Percentiles rank a stretch among this genome's conserved stretches.
Evolutionary conservation across 1,284 basidiomycete genomes (phyloP).

Genomic region (Somion occarium): DNA sequence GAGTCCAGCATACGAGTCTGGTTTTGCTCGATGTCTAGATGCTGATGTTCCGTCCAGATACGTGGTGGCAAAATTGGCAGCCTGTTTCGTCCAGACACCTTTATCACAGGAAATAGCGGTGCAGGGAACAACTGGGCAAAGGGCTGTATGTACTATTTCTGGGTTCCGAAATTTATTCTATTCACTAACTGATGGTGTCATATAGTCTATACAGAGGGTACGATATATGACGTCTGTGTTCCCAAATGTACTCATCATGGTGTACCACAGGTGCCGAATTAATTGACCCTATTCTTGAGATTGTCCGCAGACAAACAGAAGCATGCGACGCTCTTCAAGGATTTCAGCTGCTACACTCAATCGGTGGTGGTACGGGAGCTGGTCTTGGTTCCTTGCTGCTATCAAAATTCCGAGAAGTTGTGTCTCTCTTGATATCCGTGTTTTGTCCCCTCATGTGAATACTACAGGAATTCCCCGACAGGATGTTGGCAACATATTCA

Average conservation of each 20-base stretch:
- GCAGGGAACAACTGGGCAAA: conserved; percentile 96
- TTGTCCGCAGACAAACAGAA: conserved; percentile 74
- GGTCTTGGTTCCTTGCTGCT: conserved; percentile 82
- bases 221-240: conserved; percentile 1
- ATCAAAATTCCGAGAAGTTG: conserved; percentile 80
- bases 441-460: conserved; percentile 30
- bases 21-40: background rate
- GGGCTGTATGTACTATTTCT: conserved; percentile 56
- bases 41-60: conserved; percentile 37
- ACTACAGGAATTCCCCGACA: conserved; percentile 79
- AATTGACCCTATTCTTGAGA: conserved; percentile 80
- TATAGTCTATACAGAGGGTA: conserved; percentile 82
- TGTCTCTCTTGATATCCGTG: conserved; percentile 25
- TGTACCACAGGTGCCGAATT: conserved; percentile 96
- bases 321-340: conserved; percentile 87
- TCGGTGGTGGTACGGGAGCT: conserved; percentile 92
- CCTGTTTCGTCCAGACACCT: conserved; percentile 90
- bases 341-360: conserved; percentile 89
- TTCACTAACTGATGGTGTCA: no score
- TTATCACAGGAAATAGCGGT: conserved; percentile 65
- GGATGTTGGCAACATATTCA: conserved; percentile 93
- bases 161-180: background rate
- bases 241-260: conserved; percentile 3
- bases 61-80: conserved; percentile 63
- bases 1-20: conserved; percentile 9